Evolutionary conservation across 164 flowering plant genomes (phyloP), one percentile per base, ranked within the genome.

Genomic region (Piper betle): DNA sequence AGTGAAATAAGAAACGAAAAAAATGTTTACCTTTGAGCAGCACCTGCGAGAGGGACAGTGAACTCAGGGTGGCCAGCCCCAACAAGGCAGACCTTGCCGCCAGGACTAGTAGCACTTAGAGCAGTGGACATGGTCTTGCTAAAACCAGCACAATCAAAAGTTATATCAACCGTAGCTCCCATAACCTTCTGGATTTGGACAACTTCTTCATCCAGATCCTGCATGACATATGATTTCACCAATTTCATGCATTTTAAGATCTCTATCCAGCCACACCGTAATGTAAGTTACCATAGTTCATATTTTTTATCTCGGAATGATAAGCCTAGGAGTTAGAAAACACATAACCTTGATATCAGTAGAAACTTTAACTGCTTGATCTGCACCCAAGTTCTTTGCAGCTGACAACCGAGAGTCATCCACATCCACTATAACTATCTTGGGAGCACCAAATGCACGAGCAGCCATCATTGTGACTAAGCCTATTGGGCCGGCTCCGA

Each of bases 401-500:
- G 87, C 87, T 39, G 96, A 82, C 52, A 90, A 74, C 11, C 97
- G 88, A 59, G 74, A 41, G 37, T 82, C 86, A 77, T 88, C 91
- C 16, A 91, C 95, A 71, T 91, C 97, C 59, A 82, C 95, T 63
- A 93, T 68, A 61, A 83, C 80, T 65, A 93, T 75, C 70, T 74
- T 80, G 10, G 93, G 88, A 37, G 87, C 86, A 39, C 96, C 93
- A 74, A 90, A 93, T 62, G 96, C 95, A 54, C 89, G 91, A 61
- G 97, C 96, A 33, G 89, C 77, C 5, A 88, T 75, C 92, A 90
- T 43, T 10, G 93, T 80, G 9, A 93, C 89, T n/a, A 88, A 91
- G 48, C 99, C 99, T 15, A 93, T 90, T 1, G 97, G 96, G 33
- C 99, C 97, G 2, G 99, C 99, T 65, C 97, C 96, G 83, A 88